phyloP scores from a whole-genome alignment of 352 stramenopile species.

The Phytophthora ramorum region DNA sequence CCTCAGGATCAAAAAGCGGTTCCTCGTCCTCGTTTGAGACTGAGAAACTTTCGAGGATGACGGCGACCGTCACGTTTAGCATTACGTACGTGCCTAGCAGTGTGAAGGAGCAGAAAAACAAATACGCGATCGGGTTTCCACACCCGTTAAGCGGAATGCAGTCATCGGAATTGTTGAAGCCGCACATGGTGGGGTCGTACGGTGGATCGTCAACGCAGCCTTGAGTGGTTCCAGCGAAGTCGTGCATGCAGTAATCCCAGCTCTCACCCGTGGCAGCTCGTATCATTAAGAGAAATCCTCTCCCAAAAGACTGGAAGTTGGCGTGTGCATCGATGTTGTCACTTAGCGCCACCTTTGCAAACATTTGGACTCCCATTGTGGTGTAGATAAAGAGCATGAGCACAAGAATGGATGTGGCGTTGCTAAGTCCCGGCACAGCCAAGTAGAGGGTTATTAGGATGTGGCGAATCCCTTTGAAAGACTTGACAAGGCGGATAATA shows the following conservation, averaged over 20 bases:
- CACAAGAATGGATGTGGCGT: constrained; percentile 90
- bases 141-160: constrained; percentile 84
- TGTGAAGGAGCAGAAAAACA: constrained; percentile 90
- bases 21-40: constrained; percentile 86
- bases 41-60: constrained; percentile 93
- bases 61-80: constrained; percentile 95
- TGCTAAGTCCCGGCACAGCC: constrained; percentile 83
- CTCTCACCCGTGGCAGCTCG: constrained; percentile 92
- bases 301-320: constrained; percentile 93
- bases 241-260: constrained; percentile 94
- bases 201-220: constrained; percentile 69
- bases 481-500: constrained; percentile 77
- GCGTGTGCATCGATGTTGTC: constrained; percentile 87
- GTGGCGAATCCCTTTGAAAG: constrained; percentile 82
- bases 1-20: constrained; percentile 80
- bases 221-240: constrained; percentile 47
- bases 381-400: constrained; percentile 94
- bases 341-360: constrained; percentile 78
- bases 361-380: constrained; percentile 92
- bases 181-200: constrained; percentile 73
- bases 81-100: constrained; percentile 93
- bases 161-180: constrained; percentile 63
- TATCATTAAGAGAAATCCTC: constrained; percentile 90
- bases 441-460: constrained; percentile 91
- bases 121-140: constrained; percentile 62